Evolutionary conservation across 768 basidiomycete species (phyloP).

Genomic region (Clitopilus passeckerianus): DNA sequence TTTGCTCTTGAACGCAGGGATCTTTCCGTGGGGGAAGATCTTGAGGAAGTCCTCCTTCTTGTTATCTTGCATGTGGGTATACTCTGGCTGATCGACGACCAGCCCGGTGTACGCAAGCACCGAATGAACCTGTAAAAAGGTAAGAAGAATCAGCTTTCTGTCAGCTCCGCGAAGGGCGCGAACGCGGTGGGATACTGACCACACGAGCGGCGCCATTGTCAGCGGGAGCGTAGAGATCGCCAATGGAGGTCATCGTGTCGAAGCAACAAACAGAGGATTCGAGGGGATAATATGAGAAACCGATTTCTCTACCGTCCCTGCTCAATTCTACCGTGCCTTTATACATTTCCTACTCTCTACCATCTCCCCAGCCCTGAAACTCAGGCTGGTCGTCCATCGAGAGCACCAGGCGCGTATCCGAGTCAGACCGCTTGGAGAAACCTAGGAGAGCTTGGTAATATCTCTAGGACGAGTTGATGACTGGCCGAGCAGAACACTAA

Average conservation of each 20-base stretch:
- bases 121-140: not conserved
- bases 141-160: not conserved
- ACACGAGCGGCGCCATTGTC: not conserved
- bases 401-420: too few species aligned
- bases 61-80: slow-evolving; percentile 62
- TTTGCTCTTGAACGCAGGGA: slow-evolving; percentile 71
- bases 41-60: slow-evolving; percentile 60
- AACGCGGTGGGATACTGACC: not conserved
- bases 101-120: not conserved
- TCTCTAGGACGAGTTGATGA: too few species aligned
- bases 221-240: not conserved
- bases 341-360: too few species aligned
- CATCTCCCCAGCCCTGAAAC: too few species aligned
- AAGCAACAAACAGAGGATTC: not conserved
- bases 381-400: too few species aligned
- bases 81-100: slow-evolving; percentile 23
- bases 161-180: not conserved
- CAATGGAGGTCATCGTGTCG: not conserved
- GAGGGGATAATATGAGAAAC: too few species aligned
- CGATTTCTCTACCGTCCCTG: too few species aligned
- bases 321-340: too few species aligned
- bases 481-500: too few species aligned
- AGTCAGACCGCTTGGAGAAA: too few species aligned
- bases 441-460: too few species aligned
- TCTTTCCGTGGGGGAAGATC: slow-evolving; percentile 79